Base-by-base conservation (phyloP, 225 moss, liverwort and hornwort species). In the Asterella californica region DNA sequence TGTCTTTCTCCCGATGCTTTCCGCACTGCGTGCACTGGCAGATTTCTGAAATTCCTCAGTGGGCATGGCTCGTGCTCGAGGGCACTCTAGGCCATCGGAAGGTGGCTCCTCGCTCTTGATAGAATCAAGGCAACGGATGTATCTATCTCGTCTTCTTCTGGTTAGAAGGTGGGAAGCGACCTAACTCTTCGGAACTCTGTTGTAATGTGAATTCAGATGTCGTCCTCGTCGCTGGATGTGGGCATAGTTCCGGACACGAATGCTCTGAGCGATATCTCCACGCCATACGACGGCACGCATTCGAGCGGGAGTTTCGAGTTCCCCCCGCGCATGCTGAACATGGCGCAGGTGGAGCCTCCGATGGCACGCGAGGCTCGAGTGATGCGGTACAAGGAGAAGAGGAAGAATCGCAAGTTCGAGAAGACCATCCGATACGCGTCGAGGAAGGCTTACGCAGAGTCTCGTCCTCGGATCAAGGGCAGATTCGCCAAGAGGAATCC, bases 361-460 rank as follows among this genome's bases (percentile, higher is more conserved):
- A 88, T 93, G 79, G 97, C 91, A 30, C 91, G 94, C 0, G 97
- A 97, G 75, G 97, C 97, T 0, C 86, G 93, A 48, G 94, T 97
- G 75, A 81, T 94, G 94, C 90, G 94, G 34, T 97, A 97, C 78
- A 93, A 94, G 80, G 97, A 97, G 91, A 97, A 97, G 82, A 87
- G 97, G 81, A 94, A 94, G 88, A 94, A 86, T 70, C 94, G 97
- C 9, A 94, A 90, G 85, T 97, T 94, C 6, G 94, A 94, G 83
- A 97, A 97, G 85, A 97, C 93, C 0, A 94, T 97, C 12, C 91
- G 97, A 14, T 97, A 97, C 10, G 94, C 93, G 0, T 94, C 94
- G 0, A 85, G 97, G 84, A 97, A 97, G 84, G 93, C 93, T 0
- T 94, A 97, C 33, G 97, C 94, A 0, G 97, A 97, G 82, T 92